Conservation (phyloP, 2,329 filamentous ascomycete species). For the Orbilia javanica region DNA sequence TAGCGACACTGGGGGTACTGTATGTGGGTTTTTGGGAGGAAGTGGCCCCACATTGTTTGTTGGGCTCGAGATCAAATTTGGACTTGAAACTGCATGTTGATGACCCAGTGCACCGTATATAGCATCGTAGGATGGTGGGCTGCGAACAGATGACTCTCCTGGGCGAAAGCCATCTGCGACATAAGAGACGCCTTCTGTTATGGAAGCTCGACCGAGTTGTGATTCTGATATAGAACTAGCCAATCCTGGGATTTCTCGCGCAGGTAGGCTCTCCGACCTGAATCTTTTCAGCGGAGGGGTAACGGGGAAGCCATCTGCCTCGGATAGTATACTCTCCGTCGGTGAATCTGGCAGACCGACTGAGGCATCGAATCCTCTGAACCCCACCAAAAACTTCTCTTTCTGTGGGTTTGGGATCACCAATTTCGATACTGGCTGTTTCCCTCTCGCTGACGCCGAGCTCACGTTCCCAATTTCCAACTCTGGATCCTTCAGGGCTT, state of each 20-base stretch:
- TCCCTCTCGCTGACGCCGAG: slow-evolving; percentile 15
- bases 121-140: slow-evolving; percentile 44
- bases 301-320: slow-evolving; percentile 19
- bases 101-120: slow-evolving; percentile 44
- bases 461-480: slow-evolving; percentile 5
- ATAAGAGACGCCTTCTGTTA: slow-evolving; percentile 13
- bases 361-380: slow-evolving; percentile 45
- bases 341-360: slow-evolving; percentile 49
- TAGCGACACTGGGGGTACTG: slow-evolving; percentile 46
- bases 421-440: slow-evolving; percentile 34
- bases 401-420: slow-evolving; percentile 40
- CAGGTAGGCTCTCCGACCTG: slow-evolving; percentile 19
- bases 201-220: slow-evolving; percentile 11
- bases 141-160: slow-evolving; percentile 26
- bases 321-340: slow-evolving; percentile 39
- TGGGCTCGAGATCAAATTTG: neutral
- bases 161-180: slow-evolving; percentile 51
- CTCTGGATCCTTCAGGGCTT: slow-evolving; percentile 20
- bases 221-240: slow-evolving; percentile 38
- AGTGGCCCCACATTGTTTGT: slow-evolving; percentile 26
- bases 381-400: slow-evolving; percentile 48
- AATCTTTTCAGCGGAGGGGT: slow-evolving; percentile 20
- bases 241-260: neutral
- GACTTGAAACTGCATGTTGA: slow-evolving; percentile 1
- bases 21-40: slow-evolving; percentile 39